Evolutionary conservation across 2,329 filamentous ascomycete genomes (phyloP), one percentile per base, ranked within the genome.

Genomic region (Raffaelea deltoideospora): DNA sequence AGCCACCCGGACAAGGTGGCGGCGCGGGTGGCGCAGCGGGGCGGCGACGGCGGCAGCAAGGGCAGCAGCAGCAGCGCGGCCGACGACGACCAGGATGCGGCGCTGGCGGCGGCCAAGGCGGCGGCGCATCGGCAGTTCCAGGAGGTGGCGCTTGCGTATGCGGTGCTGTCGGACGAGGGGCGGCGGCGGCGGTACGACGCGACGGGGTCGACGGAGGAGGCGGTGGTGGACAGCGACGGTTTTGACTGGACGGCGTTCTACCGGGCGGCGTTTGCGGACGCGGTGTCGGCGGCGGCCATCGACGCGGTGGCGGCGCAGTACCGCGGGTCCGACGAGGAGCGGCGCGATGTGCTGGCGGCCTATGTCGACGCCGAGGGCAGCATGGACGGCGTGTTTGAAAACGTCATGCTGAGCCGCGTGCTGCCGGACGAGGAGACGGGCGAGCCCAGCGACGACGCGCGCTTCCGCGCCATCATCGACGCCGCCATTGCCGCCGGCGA

Each of bases 231-330:
- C 52, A 69, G 72, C 4, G 77, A 83, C 41, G 81, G 79, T 37
- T 98, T 96, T 61, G 73, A 84, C 63, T 98, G 90, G 90, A 67
- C 72, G 37, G 78, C 82, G 33, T 98, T 86, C 63, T 98, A 92
- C 64, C 74, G 77, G 37, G 76, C 79, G 45, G 86, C 94, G 49
- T 94, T 79, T 55, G 72, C 72, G 34, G 78, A 87, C 39, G 68
- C 84, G 20, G 67, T 98, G 35, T 86, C 75, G 15, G 61, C 67
- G 3, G 76, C 83, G 41, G 72, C 74, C 4, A 88, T 98, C 46
- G 68, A 78, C 38, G 71, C 76, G 38, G 83, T 96, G 50, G 72
- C 81, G 41, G 61, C 66, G 22, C 67, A 79, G 45, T 98, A 96
- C 64, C 86, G 88, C 59, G 72, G 74, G 15, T 87, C 84, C 1